Evolutionary conservation across 768 basidiomycete species (phyloP).

Genomic region (Mrakia frigida): DNA sequence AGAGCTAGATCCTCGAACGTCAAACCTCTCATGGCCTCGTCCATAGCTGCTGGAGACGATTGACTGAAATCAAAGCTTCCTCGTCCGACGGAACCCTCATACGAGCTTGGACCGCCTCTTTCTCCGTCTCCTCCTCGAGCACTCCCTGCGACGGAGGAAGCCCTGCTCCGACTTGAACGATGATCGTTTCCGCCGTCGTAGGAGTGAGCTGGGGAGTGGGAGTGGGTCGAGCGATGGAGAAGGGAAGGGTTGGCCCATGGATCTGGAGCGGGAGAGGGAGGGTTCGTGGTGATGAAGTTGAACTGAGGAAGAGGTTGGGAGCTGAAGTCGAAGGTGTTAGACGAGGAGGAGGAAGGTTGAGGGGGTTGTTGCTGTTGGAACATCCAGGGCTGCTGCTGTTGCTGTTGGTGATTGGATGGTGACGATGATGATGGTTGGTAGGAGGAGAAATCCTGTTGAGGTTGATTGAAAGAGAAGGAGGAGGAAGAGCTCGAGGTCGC

Average conservation of each 20-base stretch:
- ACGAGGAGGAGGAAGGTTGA: background rate
- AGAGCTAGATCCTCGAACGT: slow-evolving; percentile 11
- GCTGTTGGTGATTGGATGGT: background rate
- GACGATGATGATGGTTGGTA: background rate
- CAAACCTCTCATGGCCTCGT: slow-evolving; percentile 10
- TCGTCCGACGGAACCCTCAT: background rate
- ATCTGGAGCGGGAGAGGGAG: slow-evolving; percentile 1
- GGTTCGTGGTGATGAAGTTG: slow-evolving; percentile 16
- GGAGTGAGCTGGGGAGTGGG: background rate
- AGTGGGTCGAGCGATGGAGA: background rate
- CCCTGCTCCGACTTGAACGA: background rate
- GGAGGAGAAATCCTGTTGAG: background rate
- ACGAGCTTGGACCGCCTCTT: background rate
- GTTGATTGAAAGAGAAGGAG: background rate
- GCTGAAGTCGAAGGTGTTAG: slow-evolving; percentile 15
- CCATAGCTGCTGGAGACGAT: background rate
- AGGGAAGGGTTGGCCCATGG: background rate
- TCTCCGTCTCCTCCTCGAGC: background rate
- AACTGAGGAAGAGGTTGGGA: slow-evolving; percentile 5
- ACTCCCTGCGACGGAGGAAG: slow-evolving; percentile 3
- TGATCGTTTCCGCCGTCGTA: slow-evolving; percentile 5
- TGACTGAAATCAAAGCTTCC: background rate
- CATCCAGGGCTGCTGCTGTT: background rate
- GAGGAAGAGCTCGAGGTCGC: background rate
- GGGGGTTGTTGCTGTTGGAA: background rate